Evolutionary conservation across 2,329 filamentous ascomycete species (phyloP), one percentile per base, ranked within the genome.

Genomic region (Diplocarpon mali): DNA sequence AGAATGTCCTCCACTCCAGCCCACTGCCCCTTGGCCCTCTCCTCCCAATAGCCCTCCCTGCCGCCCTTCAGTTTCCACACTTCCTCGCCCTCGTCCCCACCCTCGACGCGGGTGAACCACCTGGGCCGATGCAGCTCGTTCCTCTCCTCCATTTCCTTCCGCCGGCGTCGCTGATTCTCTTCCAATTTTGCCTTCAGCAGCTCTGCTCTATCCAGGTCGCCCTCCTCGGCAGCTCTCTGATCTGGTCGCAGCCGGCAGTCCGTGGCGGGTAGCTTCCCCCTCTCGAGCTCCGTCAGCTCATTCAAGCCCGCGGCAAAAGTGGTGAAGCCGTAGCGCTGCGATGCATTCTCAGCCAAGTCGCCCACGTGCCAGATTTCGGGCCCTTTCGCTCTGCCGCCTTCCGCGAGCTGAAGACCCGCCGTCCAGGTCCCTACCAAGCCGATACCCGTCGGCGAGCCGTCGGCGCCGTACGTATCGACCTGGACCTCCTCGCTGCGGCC

Each of bases 11-110:
- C 66, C 29, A 76, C 62, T 5, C 71, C 72, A 3, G 59, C 63
- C 86, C 85, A 95, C 45, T 69, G 69, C 1, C 80, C 80, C 52
- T 68, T 75, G 2, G 70, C 73, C 49, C 90, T 75, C 65, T 86
- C 82, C 60, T 95, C 89, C 92, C 92, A 98, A 65, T 98, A 98
- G 8, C 86, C 81, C 14, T 93, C 87, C 64, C 83, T 88, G 15
- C 88, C 87, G 2, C 70, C 70, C 67, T 81, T 92, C 51, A 95
- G 64, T 57, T 78, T 75, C 85, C 85, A 85, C 10, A 83, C 70
- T 59, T 84, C 79, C 59, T 84, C 80, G 3, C 73, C 68, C 17
- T 73, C 70, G n/a, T 72, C 69, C 36, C 70, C 69, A 38, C 66
- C 67, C 11, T 68, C 68, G 8, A 84, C 78, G 65, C 75, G 81